Evolutionary conservation across 129 eudicot species (phyloP).

Genomic region (sunflower (Helianthus annuus)): DNA sequence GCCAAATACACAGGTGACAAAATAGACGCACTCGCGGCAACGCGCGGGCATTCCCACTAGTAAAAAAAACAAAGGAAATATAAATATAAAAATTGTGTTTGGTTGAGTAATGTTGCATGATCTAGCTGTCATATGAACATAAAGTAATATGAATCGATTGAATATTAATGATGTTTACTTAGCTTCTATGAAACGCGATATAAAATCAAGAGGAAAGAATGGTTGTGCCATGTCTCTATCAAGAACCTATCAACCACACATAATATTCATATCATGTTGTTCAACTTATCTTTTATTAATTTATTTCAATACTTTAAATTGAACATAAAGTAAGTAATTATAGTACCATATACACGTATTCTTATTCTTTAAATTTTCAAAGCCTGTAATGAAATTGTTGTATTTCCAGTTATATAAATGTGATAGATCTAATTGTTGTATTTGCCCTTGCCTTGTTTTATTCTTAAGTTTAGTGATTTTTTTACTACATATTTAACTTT

Average conservation of each 20-base stretch:
- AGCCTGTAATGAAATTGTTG: too few relatives aligned
- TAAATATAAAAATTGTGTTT: not conserved
- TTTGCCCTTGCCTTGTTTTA: too few relatives aligned
- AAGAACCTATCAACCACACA: conserved; percentile 4
- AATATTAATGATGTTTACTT: conserved; percentile 9
- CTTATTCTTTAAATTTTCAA: too few relatives aligned
- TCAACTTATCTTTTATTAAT: not conserved
- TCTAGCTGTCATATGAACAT: conserved; percentile 29
- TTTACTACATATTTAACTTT: too few relatives aligned
- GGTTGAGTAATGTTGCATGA: conserved; percentile 19
- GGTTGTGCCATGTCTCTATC: conserved; percentile 11
- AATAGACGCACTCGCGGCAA: too few relatives aligned
- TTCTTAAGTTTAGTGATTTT: too few relatives aligned
- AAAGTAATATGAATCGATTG: conserved; percentile 16
- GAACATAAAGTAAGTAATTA: too few relatives aligned
- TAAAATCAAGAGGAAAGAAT: not conserved
- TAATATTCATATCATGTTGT: not conserved
- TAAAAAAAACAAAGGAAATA: not conserved
- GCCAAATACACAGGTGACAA: too few relatives aligned
- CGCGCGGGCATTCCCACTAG: too few relatives aligned
- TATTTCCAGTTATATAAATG: too few relatives aligned
- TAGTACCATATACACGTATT: too few relatives aligned
- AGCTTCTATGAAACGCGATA: conserved; percentile 23
- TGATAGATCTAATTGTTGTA: too few relatives aligned
- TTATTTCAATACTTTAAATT: not conserved